Evolutionary conservation across 148 eudicot genomes (phyloP).

Genomic region (Euryodendron excelsum): DNA sequence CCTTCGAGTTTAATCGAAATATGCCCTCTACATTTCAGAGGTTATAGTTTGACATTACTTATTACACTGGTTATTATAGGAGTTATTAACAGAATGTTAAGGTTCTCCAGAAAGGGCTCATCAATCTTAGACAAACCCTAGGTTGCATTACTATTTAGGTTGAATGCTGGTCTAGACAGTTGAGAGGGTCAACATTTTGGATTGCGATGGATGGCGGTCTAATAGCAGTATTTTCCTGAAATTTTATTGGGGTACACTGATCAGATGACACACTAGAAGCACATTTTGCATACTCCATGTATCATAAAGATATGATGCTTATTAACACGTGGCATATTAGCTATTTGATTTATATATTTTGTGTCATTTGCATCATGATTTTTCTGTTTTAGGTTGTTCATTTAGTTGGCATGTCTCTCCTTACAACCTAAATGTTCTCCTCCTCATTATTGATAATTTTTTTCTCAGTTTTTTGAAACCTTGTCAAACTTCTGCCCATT

Average conservation of each 20-base stretch:
- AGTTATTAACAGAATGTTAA: neutral
- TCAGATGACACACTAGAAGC: neutral
- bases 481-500: slow-evolving; percentile 2
- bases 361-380: neutral
- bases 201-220: too few species aligned
- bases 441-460: neutral
- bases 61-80: neutral
- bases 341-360: neutral
- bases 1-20: too few species aligned
- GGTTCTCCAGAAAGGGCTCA: neutral
- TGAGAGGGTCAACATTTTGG: slow-evolving; percentile 3
- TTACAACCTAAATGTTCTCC: neutral
- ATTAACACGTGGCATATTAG: neutral
- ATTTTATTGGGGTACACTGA: too few species aligned
- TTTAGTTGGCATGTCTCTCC: neutral
- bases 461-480: neutral
- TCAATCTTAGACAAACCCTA: neutral
- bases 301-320: neutral
- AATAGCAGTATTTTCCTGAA: too few species aligned
- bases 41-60: neutral
- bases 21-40: neutral
- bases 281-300: neutral
- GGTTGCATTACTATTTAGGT: neutral
- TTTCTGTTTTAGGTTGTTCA: neutral
- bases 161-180: neutral